Conservation (phyloP, 2,329 filamentous ascomycete species). For the Metarhizium humberi region DNA sequence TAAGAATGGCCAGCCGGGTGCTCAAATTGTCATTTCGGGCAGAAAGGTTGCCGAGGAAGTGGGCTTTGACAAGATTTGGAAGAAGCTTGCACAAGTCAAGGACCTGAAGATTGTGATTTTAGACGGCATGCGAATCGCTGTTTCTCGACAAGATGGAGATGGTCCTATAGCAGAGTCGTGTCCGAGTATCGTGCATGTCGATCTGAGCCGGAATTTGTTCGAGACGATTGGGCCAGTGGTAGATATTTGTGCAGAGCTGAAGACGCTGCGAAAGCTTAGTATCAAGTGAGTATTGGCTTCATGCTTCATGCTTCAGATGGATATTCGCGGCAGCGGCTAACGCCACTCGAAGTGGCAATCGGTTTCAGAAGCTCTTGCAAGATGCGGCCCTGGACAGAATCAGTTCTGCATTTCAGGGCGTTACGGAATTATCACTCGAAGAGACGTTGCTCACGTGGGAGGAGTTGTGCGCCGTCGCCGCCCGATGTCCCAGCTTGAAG, state of each 20-base stretch:
- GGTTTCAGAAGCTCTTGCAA: slow-evolving; percentile 42
- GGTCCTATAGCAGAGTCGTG: slow-evolving; percentile 41
- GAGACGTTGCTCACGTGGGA: slow-evolving; percentile 59
- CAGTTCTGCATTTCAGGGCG: slow-evolving; percentile 33
- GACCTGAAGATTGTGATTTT: slow-evolving; percentile 76
- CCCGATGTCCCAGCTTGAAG: slow-evolving; percentile 42
- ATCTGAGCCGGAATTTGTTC: slow-evolving; percentile 79
- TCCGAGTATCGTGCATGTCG: slow-evolving; percentile 65
- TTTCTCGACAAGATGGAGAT: slow-evolving; percentile 20
- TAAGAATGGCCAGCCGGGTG: slow-evolving; percentile 25
- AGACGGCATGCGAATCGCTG: slow-evolving; percentile 59
- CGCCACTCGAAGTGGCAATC: slow-evolving; percentile 54
- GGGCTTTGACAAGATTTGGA: slow-evolving; percentile 86
- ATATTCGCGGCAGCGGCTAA: not conserved
- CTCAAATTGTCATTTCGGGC: slow-evolving; percentile 57
- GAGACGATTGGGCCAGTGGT: slow-evolving; percentile 56
- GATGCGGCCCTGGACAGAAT: slow-evolving; percentile 21
- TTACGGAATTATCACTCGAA: slow-evolving; percentile 55
- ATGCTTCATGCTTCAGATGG: not conserved
- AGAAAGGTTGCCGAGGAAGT: slow-evolving; percentile 82
- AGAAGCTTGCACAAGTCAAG: slow-evolving; percentile 65
- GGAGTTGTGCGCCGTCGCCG: slow-evolving; percentile 46
- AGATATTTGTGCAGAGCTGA: slow-evolving; percentile 61
- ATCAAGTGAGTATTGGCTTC: slow-evolving; percentile 50
- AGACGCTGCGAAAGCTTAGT: slow-evolving; percentile 55